Percentiles rank a stretch among this genome's conserved stretches.
Conservation (phyloP, 2,329 filamentous ascomycete genomes). For the Colletotrichum sp. region DNA sequence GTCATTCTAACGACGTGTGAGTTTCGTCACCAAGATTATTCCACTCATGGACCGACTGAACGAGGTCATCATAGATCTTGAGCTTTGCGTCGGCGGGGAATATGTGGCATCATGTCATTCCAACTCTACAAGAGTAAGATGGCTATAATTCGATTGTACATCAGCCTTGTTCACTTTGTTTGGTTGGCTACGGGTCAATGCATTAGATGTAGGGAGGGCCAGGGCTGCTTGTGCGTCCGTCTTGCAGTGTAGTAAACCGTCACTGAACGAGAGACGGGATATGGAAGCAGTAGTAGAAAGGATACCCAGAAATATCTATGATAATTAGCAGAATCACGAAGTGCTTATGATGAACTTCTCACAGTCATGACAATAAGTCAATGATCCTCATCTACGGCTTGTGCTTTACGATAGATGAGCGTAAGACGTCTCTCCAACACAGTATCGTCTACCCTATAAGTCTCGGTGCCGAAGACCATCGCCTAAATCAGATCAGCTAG, state of each 20-base stretch:
- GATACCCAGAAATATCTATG: fast-evolving
- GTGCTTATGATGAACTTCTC: fast-evolving
- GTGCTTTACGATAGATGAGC: fast-evolving
- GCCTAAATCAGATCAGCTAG: not conserved
- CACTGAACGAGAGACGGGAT: not conserved
- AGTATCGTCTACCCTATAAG: fast-evolving
- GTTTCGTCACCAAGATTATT: not conserved
- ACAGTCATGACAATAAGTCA: not conserved
- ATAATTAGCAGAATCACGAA: not conserved
- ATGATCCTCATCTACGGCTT: not conserved
- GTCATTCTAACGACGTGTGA: fast-evolving
- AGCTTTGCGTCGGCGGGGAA: not conserved
- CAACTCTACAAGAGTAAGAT: no score
- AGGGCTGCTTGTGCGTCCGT: not conserved
- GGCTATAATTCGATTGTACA: not conserved
- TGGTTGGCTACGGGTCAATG: fast-evolving
- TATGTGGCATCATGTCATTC: no score
- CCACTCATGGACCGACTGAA: not conserved
- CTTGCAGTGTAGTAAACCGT: not conserved
- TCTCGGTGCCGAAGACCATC: not conserved
- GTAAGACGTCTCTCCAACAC: not conserved
- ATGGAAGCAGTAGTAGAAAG: not conserved
- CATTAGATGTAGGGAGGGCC: not conserved
- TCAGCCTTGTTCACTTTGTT: not conserved
- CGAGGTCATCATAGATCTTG: not conserved